Percentiles rank a stretch among this genome's conserved stretches.
Evolutionary conservation across 2,329 filamentous ascomycete genomes (phyloP).

Genomic region (Neurospora sp.): DNA sequence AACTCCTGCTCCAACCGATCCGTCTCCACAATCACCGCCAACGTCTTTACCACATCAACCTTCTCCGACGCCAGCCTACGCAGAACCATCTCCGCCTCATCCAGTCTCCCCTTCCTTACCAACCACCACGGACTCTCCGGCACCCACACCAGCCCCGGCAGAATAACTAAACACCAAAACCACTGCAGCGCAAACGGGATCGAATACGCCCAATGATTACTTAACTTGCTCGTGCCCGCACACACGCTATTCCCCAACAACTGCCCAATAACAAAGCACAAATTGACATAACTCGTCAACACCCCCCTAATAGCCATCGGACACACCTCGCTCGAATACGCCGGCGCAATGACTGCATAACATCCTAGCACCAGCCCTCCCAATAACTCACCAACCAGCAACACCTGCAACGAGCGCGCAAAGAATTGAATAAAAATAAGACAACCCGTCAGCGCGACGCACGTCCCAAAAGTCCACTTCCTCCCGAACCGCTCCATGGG

Average conservation of each 20-base stretch:
- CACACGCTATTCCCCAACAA: slow-evolving; percentile 42
- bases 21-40: slow-evolving; percentile 49
- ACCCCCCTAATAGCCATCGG: slow-evolving; percentile 47
- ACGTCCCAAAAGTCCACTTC: slow-evolving; percentile 34
- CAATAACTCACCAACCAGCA: slow-evolving; percentile 53
- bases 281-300: slow-evolving; percentile 49
- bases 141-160: slow-evolving; percentile 35
- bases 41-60: slow-evolving; percentile 36
- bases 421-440: slow-evolving; percentile 57
- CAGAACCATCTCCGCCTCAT: slow-evolving; percentile 32
- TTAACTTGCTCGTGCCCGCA: slow-evolving; percentile 29
- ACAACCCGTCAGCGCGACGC: slow-evolving; percentile 34
- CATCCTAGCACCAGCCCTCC: slow-evolving; percentile 52
- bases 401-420: slow-evolving; percentile 37
- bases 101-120: slow-evolving; percentile 30
- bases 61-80: slow-evolving; percentile 34
- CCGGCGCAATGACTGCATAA: slow-evolving; percentile 48
- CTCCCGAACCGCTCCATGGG: slow-evolving; percentile 37
- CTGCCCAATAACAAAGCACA: slow-evolving; percentile 55
- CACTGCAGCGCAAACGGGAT: slow-evolving; percentile 41
- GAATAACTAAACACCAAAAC: slow-evolving; percentile 37
- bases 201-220: slow-evolving; percentile 38
- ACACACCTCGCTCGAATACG: slow-evolving; percentile 53
- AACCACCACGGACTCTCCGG: slow-evolving; percentile 44
- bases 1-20: slow-evolving; percentile 44